A percentile compares a stretch with the other conserved stretches of the same genome.
phyloP scores from a whole-genome alignment of 306 rosid genomes.

The Prunus campanulata region DNA sequence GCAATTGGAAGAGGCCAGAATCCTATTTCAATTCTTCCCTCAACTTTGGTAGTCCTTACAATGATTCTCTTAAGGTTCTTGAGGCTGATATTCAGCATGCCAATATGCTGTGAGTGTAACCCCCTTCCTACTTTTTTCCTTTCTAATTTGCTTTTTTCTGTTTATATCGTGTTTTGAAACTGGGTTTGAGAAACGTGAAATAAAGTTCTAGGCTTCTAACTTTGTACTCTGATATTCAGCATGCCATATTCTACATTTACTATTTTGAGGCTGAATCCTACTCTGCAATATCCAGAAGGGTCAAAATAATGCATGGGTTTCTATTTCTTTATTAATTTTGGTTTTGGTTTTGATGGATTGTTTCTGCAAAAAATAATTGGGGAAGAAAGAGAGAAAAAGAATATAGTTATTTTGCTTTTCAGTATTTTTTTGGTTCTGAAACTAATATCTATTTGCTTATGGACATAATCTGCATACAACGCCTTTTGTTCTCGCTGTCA shows the following conservation, averaged over 20 bases:
- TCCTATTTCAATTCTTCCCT: constrained; percentile 79
- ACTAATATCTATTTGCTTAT: neutral
- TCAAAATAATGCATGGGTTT: neutral
- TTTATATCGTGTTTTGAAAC: neutral
- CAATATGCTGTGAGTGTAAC: constrained; percentile 58
- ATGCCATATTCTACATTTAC: neutral
- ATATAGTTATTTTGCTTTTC: neutral
- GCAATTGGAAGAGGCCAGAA: constrained; percentile 96
- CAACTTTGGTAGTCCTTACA: constrained; percentile 29
- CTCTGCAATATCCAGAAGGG: neutral
- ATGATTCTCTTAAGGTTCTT: constrained; percentile 62
- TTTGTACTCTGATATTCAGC: neutral
- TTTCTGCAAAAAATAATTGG: too few species aligned
- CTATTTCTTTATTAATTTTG: neutral
- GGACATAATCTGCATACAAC: neutral
- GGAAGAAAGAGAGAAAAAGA: neutral
- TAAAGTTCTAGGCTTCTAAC: neutral
- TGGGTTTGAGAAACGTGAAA: constrained; percentile 7
- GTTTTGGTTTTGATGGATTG: too few species aligned
- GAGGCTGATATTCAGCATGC: constrained; percentile 80
- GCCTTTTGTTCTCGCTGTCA: neutral
- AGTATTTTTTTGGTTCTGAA: neutral
- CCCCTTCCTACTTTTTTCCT: neutral
- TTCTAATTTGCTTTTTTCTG: neutral
- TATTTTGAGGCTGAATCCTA: neutral